phyloP scores from a whole-genome alignment of 805 yeast species.

The Cyberlindnera amylophila region DNA sequence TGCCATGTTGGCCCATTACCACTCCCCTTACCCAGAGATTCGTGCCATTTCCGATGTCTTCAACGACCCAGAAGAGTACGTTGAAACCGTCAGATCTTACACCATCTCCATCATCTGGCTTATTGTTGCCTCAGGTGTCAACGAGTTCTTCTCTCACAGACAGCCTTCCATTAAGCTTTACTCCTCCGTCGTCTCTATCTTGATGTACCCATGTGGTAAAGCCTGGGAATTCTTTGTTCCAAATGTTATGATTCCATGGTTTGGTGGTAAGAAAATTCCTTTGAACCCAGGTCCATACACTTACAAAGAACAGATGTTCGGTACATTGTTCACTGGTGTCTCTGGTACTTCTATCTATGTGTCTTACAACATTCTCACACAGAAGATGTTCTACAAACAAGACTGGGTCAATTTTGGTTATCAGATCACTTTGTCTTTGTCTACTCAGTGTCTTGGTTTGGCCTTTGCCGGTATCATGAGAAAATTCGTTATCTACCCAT shows the following conservation, averaged over 20 bases:
- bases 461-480: conserved; percentile 66
- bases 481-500: conserved; percentile 51
- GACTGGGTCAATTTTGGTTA: conserved; percentile 41
- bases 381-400: conserved; percentile 30
- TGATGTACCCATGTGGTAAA: conserved; percentile 43
- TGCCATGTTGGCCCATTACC: conserved; percentile 25
- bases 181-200: conserved; percentile 43
- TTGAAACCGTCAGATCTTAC: conserved; percentile 45
- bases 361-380: conserved; percentile 35
- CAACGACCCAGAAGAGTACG: conserved; percentile 45
- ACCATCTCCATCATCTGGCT: conserved; percentile 41
- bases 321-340: conserved; percentile 40
- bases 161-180: conserved; percentile 44
- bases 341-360: conserved; percentile 33
- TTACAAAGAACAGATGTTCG: conserved; percentile 61
- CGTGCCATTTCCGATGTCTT: conserved; percentile 54
- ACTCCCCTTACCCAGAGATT: conserved; percentile 64
- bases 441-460: conserved; percentile 62
- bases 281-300: conserved; percentile 66
- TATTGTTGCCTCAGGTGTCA: conserved; percentile 49
- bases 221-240: conserved; percentile 42
- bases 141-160: conserved; percentile 55
- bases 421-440: conserved; percentile 47
- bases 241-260: conserved; percentile 37
- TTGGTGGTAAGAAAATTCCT: conserved; percentile 35